phyloP scores from a whole-genome alignment of 1,139 yeast genomes.

The Hansenula sp. region DNA sequence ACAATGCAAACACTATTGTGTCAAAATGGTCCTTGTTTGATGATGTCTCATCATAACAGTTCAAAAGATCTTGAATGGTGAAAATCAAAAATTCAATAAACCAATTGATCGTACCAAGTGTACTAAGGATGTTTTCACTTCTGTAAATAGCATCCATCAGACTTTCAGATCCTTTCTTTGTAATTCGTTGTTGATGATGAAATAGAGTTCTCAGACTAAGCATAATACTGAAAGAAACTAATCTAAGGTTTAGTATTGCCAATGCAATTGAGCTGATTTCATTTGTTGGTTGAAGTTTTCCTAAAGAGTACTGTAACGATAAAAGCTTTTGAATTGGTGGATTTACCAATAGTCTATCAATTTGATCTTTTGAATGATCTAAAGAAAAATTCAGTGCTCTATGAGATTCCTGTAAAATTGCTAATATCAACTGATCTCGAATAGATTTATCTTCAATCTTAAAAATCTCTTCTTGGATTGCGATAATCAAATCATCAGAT shows the following conservation, averaged over 20 bases:
- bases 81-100: slow-evolving; percentile 64
- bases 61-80: slow-evolving; percentile 58
- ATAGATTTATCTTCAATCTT: slow-evolving; percentile 21
- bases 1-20: slow-evolving; percentile 35
- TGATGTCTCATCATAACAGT: background rate
- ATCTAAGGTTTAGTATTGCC: slow-evolving; percentile 63
- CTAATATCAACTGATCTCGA: slow-evolving; percentile 35
- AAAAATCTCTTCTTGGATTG: slow-evolving; percentile 44
- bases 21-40: slow-evolving; percentile 8
- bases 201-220: slow-evolving; percentile 61
- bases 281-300: slow-evolving; percentile 49
- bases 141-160: slow-evolving; percentile 50
- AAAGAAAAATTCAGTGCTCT: slow-evolving; percentile 65
- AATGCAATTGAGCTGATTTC: slow-evolving; percentile 60
- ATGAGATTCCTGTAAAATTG: slow-evolving; percentile 60
- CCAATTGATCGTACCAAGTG: slow-evolving; percentile 78
- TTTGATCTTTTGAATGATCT: slow-evolving; percentile 60
- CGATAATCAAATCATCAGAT: slow-evolving; percentile 62
- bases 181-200: slow-evolving; percentile 21
- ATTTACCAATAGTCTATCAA: slow-evolving; percentile 65
- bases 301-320: slow-evolving; percentile 62
- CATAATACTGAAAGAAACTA: slow-evolving; percentile 71
- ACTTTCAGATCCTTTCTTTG: slow-evolving; percentile 34
- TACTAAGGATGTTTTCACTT: slow-evolving; percentile 54
- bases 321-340: slow-evolving; percentile 68